Base-by-base conservation (phyloP, 371 early-diverging fungal genomes). In the Mortierella sp. region DNA sequence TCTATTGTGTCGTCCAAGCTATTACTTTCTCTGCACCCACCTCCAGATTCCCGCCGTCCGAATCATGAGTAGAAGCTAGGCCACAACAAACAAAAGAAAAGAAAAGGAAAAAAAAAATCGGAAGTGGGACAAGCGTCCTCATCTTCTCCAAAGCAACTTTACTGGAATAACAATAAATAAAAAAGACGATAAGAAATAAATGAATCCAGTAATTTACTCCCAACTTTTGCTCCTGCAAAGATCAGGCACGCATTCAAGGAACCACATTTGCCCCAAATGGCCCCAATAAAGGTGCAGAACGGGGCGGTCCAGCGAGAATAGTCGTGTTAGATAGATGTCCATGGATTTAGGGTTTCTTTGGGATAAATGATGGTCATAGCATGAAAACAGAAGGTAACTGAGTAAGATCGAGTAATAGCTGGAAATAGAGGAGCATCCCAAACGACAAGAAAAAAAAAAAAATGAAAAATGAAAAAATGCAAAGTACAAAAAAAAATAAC, bases 1-100 rank as follows among this genome's bases (percentile, higher is more conserved):
- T 51, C 51, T 51, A 51, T 51, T 28, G 51, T 28, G 23, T 28
- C 45, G 35, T 32, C 28, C 40, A 96, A 85, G 94, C 95, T 9
- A 90, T 95, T 66, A 96, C 45, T 95, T 80, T 91, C 91, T 49
- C 93, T 95, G 49, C 95, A 96, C 72, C 62, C 95, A 31, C 81
- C 95, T 64, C 89, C 95, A 87, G 90, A 92, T 51, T 13, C 51
- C 51, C 22, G 13, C 51, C 5, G 26, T 60, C 60, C n/a, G 60
- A 19, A 40, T 60, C 60, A 42, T 40, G 60, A 60, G 60, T 42
- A 60, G 42, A 22, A 37, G 60, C 19, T 60, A 60, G 60, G 60
- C 60, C 60, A 60, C 7, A 60, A 23, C 10, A 37, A 40, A 34
- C 4, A 40, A 40, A 22, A 26, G 22, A 37, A 40, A 6, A 58